Evolutionary conservation across 129 eudicot species (phyloP), one percentile per base, ranked within the genome.

Genomic region (Centrapalus pauciflorus): DNA sequence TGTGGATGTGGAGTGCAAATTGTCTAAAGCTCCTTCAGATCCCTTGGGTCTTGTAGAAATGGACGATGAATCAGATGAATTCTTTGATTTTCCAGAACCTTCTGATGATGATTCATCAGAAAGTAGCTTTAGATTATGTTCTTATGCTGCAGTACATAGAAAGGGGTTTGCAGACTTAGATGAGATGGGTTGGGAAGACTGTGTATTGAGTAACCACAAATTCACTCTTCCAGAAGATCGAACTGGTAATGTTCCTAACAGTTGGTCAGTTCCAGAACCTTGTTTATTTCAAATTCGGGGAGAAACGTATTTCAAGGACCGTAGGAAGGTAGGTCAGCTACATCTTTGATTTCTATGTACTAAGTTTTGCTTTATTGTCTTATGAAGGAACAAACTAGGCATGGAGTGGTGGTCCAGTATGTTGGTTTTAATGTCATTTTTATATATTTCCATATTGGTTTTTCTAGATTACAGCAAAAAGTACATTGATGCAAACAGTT

Each of bases 211-310:
- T 67, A 70, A 72, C 45, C 78, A 81, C 52, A 83, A 77, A 3
- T 14, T 45, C 32, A 84, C 87, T 58, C 90, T 84, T 66, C 86
- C 82, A n/a, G 59, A 79, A 46, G 90, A 84, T 72, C 82, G 78
- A 61, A 50, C 76, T 5, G 77, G 86, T 50, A 72, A 41, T 62
- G 17, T 77, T 66, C 79, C 64, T 43, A 81, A 78, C 71, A 84
- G 82, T 60, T 84, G 90, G 79, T 74, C 84, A n/a, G 73, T 65
- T 60, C 79, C 82, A 5, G 90, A 84, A 29, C 79, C 84, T 51
- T 81, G 80, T 33, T 70, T 82, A 23, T 84, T 84, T 71, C 61
- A 81, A 23, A 75, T 84, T 33, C 84, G 90, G 13, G 90, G 90
- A 41, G 65, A 78, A 48, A 81, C 79, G 58, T 84, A 81, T 54